phyloP scores from a whole-genome alignment of 352 stramenopile species.

The Phytophthora quininea region DNA sequence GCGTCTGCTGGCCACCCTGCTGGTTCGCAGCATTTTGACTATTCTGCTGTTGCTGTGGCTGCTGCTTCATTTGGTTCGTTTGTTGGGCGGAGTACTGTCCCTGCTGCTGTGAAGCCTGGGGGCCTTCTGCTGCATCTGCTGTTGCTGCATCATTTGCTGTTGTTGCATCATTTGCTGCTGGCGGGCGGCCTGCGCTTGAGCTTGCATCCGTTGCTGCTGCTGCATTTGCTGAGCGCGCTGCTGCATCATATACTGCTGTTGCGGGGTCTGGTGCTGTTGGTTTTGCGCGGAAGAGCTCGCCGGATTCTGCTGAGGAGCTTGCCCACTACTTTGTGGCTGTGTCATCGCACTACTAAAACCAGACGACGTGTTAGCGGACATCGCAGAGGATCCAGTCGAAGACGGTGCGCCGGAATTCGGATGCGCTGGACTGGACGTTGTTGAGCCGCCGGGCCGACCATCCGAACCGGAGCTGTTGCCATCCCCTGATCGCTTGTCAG shows the following conservation, averaged over 20 bases:
- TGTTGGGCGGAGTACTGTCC: constrained; percentile 36
- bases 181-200: constrained; percentile 26
- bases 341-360: constrained; percentile 32
- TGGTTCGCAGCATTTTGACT: constrained; percentile 40
- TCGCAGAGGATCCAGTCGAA: constrained; percentile 19
- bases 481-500: constrained; percentile 56
- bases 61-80: constrained; percentile 25
- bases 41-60: constrained; percentile 27
- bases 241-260: constrained; percentile 59
- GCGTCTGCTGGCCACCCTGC: constrained; percentile 48
- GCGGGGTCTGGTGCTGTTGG: constrained; percentile 37
- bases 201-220: constrained; percentile 39
- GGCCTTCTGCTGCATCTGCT: constrained; percentile 45
- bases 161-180: constrained; percentile 55
- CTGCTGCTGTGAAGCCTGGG: constrained; percentile 30
- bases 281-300: constrained; percentile 1
- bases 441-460: constrained; percentile 19
- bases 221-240: constrained; percentile 62
- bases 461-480: constrained; percentile 6
- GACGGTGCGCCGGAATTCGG: constrained; percentile 16
- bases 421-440: background rate
- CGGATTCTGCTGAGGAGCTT: constrained; percentile 26
- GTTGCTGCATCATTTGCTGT: constrained; percentile 50
- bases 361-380: constrained; percentile 14
- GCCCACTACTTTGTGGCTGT: constrained; percentile 21